A percentile compares a stretch with the other conserved stretches of the same genome.
Evolutionary conservation across 1,139 yeast genomes (phyloP).

Genomic region (Debaryomyces singareniensis): DNA sequence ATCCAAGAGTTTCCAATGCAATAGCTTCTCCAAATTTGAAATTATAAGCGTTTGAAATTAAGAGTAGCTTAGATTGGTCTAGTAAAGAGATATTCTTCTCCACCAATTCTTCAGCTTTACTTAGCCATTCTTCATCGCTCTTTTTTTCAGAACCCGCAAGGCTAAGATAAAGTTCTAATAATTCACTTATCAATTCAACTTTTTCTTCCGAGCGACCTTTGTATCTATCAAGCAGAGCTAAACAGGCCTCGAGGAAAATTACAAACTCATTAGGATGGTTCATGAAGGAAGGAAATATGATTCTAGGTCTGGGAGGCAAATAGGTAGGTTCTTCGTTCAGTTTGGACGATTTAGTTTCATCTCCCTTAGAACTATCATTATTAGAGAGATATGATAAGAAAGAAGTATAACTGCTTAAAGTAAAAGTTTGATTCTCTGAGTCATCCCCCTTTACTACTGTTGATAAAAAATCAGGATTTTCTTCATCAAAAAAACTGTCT

Average conservation of each 20-base stretch:
- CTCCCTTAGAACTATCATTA: constrained; percentile 3
- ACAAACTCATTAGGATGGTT: constrained; percentile 85
- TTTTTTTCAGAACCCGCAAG: constrained; percentile 39
- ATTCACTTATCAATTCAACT: constrained; percentile 65
- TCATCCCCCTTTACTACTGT: constrained; percentile 6
- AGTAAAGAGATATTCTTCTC: constrained; percentile 34
- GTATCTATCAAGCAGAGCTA: constrained; percentile 69
- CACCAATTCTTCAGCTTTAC: constrained; percentile 55
- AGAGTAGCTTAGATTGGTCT: constrained; percentile 55
- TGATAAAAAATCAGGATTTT: constrained; percentile 3
- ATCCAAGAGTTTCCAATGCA: constrained; percentile 36
- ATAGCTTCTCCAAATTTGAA: constrained; percentile 44
- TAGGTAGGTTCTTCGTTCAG: constrained; percentile 57
- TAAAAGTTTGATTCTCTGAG: constrained; percentile 7
- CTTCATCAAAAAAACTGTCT: constrained; percentile 2
- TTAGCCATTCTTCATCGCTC: constrained; percentile 47
- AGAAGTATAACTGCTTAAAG: constrained; percentile 63
- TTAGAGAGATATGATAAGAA: constrained; percentile 60
- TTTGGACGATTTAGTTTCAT: constrained; percentile 2
- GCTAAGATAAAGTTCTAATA: constrained; percentile 75
- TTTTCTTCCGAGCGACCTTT: constrained; percentile 69
- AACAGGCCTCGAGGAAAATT: constrained; percentile 88
- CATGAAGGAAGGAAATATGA: constrained; percentile 81
- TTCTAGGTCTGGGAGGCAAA: constrained; percentile 85
- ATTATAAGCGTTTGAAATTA: constrained; percentile 61